Evolutionary conservation across 2,329 filamentous ascomycete genomes (phyloP).

Genomic region (Samsoniella hepiali): DNA sequence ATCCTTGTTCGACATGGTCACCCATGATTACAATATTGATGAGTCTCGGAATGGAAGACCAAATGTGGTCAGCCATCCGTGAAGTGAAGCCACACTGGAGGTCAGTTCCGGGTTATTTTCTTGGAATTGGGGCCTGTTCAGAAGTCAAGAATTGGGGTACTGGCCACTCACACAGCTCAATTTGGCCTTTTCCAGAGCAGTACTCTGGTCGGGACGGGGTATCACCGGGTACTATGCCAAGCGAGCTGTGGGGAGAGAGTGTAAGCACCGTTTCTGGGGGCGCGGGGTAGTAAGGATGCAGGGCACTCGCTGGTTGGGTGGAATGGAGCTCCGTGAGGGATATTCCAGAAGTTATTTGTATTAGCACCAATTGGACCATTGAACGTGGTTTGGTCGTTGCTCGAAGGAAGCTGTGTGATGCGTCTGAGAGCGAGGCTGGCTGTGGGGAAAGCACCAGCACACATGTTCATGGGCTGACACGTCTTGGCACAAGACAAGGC

Average conservation of each 20-base stretch:
- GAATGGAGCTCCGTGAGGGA: neutral
- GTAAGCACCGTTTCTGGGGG: slow-evolving; percentile 7
- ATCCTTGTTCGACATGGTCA: neutral
- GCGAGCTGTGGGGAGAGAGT: neutral
- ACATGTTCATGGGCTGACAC: neutral
- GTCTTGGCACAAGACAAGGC: slow-evolving; percentile 7
- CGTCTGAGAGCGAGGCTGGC: neutral
- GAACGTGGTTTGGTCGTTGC: neutral
- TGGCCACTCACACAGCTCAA: neutral
- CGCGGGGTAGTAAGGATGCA: neutral
- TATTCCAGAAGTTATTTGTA: neutral
- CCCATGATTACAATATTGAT: neutral
- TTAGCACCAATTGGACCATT: neutral
- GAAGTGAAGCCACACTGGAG: neutral
- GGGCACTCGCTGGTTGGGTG: neutral
- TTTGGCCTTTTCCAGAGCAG: neutral
- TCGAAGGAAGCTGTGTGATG: neutral
- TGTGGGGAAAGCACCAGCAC: neutral
- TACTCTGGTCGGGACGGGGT: neutral
- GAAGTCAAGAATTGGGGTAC: neutral
- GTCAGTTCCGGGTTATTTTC: slow-evolving; percentile 9
- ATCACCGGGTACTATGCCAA: neutral
- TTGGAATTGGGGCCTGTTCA: neutral
- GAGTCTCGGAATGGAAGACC: neutral
- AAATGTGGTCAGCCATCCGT: neutral